These are phyloP conservation scores for Chlorella sp. DNA, from an alignment of 139 green algal genomes.

Conservation along the genomic window DNA sequence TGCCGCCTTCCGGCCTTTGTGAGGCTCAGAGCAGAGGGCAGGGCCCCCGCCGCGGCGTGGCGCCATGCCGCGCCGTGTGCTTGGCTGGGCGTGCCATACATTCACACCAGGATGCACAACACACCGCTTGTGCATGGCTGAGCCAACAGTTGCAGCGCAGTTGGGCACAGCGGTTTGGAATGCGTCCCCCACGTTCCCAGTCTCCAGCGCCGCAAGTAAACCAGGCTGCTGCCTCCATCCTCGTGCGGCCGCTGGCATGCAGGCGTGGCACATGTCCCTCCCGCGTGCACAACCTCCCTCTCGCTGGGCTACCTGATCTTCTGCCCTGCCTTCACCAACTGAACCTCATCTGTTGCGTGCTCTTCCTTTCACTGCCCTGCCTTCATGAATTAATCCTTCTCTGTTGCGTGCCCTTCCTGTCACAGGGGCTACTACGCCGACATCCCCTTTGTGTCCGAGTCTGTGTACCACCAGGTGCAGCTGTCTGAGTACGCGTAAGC, in stretches of 20 bases:
- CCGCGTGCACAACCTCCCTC: too few species aligned
- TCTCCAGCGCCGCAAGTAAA: too few species aligned
- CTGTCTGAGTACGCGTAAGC: conserved; percentile 33
- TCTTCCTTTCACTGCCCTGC: not conserved
- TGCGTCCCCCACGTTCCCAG: too few species aligned
- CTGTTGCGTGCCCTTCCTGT: too few species aligned
- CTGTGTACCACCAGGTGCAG: conserved; percentile 77
- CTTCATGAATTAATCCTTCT: too few species aligned
- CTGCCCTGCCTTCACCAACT: too few species aligned
- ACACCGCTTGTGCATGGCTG: not conserved
- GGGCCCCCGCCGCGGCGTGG: conserved; percentile 7
- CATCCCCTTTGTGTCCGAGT: conserved; percentile 73
- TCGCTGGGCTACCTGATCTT: too few species aligned
- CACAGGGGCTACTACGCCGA: conserved; percentile 73
- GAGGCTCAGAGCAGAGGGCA: conserved; percentile 17
- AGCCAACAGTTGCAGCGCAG: too few species aligned
- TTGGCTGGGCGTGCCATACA: conserved; percentile 9
- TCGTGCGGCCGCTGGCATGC: not conserved
- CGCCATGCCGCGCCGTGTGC: conserved; percentile 12
- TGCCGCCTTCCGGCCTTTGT: conserved; percentile 8
- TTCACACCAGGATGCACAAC: not conserved
- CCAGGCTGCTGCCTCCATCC: too few species aligned
- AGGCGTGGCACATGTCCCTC: not conserved
- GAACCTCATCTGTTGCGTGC: too few species aligned
- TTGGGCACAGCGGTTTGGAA: too few species aligned